phyloP scores from a whole-genome alignment of 1,284 basidiomycete genomes.

The Sanghuangporus weigelae region DNA sequence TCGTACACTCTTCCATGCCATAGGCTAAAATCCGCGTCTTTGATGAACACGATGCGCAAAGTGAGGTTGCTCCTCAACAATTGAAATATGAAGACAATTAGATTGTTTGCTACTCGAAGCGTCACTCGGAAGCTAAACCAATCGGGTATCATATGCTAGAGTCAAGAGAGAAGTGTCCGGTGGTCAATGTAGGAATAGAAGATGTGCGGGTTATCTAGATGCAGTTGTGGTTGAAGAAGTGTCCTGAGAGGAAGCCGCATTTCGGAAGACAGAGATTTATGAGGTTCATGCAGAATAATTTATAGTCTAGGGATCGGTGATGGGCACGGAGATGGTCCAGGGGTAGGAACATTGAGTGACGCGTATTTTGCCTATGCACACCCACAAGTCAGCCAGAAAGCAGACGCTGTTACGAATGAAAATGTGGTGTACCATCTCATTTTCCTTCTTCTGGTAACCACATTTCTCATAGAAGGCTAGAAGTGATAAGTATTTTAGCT shows the following conservation, averaged over 20 bases:
- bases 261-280: neutral
- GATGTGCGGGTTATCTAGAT: neutral
- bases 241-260: too few relatives aligned
- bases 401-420: neutral
- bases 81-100: too few relatives aligned
- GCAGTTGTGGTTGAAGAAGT: neutral
- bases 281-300: neutral
- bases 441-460: slow-evolving; percentile 84
- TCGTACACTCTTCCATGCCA: too few relatives aligned
- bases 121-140: too few relatives aligned
- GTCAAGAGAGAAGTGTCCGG: neutral
- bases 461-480: slow-evolving; percentile 97
- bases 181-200: neutral
- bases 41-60: too few relatives aligned
- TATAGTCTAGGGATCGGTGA: slow-evolving; percentile 1
- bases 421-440: slow-evolving; percentile 68
- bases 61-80: too few relatives aligned
- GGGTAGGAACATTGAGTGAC: slow-evolving; percentile 11
- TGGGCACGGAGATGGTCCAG: neutral
- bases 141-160: neutral
- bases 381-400: neutral
- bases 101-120: too few relatives aligned
- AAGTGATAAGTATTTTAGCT: neutral
- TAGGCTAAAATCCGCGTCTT: too few relatives aligned
- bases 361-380: slow-evolving; percentile 47